Evolutionary conservation across 208 protist genomes (phyloP), one percentile per base, ranked within the genome.

Genomic region (Trypanosomatidae sp.): DNA sequence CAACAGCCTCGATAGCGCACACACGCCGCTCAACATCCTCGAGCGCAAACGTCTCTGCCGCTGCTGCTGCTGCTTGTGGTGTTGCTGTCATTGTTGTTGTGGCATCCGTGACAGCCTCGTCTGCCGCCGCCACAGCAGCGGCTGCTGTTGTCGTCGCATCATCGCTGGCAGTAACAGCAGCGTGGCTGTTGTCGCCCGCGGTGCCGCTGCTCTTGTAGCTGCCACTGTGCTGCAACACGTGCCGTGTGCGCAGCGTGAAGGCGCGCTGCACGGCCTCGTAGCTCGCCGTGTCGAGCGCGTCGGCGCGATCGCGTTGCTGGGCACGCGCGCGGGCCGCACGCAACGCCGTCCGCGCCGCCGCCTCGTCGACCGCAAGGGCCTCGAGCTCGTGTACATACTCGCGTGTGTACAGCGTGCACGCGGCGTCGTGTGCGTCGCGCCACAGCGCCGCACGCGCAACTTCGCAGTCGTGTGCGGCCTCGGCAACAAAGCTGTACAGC

Each of bases 251-350:
- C 15, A 77, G 47, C 7, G 22, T 27, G 50, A 78, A 85, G 26
- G 71, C 74, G 7, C 63, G 54, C 43, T 75, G 61, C 3, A 91
- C 71, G 5, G 55, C 50, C 27, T 47, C 49, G 43, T 64, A 87
- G 50, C 77, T 55, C 33, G 66, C 43, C 18, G 18, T 22, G 13
- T 53, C 62, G 38, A 91, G 56, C 41, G 62, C 67, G 23, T 67
- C 73, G 24, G 50, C 40, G 16, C 53, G 47, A 40, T 85, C 77
- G 8, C 62, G 50, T 15, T 35, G 41, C 13, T 61, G 52, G 19
- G 49, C 54, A n/a, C 16, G 30, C 33, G 61, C 50, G 10, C 43
- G 27, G 27, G 53, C 53, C n/a, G 15, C 48, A 40, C 32, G 10
- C 24, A 69, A 19, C 8, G 20, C 43, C 39, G 46, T 24, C 22